phyloP scores from a whole-genome alignment of 352 stramenopile genomes.

The Phytophthora cactorum region DNA sequence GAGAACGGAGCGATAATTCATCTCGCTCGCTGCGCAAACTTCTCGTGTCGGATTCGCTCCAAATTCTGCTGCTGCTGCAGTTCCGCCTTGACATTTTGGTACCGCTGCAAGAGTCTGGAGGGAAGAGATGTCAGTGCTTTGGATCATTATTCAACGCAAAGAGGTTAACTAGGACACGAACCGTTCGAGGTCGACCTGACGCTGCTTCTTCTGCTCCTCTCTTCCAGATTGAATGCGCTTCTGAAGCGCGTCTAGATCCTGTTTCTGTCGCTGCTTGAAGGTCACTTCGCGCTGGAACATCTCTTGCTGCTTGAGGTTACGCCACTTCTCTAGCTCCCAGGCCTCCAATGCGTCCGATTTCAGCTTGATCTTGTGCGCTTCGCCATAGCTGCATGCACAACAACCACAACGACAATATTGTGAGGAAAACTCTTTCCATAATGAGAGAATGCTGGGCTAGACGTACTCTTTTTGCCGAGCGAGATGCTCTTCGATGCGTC shows the following conservation, averaged over 20 bases:
- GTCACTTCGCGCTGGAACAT: slow-evolving; percentile 95
- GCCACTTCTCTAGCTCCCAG: slow-evolving; percentile 96
- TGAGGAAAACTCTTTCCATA: background rate
- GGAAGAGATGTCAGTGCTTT: background rate
- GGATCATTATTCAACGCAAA: background rate
- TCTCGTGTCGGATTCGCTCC: slow-evolving; percentile 90
- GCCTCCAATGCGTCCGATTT: slow-evolving; percentile 95
- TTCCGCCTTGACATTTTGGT: slow-evolving; percentile 96
- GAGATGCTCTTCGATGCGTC: slow-evolving; percentile 93
- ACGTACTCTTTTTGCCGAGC: slow-evolving; percentile 88
- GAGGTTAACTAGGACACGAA: slow-evolving; percentile 18
- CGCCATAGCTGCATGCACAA: slow-evolving; percentile 71
- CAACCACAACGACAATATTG: background rate
- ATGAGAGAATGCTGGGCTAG: background rate
- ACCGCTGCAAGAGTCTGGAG: slow-evolving; percentile 87
- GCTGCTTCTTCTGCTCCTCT: slow-evolving; percentile 96
- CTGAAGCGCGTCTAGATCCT: slow-evolving; percentile 93
- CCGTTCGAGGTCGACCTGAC: slow-evolving; percentile 93
- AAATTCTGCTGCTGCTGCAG: slow-evolving; percentile 95
- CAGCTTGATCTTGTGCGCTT: slow-evolving; percentile 97
- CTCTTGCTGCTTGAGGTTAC: slow-evolving; percentile 94
- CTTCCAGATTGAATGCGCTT: slow-evolving; percentile 95
- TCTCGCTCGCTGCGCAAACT: slow-evolving; percentile 62
- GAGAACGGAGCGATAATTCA: slow-evolving; percentile 2
- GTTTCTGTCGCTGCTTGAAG: slow-evolving; percentile 94